Evolutionary conservation across 495 filamentous ascomycete species (phyloP).

Genomic region (Choiromyces venosus): DNA sequence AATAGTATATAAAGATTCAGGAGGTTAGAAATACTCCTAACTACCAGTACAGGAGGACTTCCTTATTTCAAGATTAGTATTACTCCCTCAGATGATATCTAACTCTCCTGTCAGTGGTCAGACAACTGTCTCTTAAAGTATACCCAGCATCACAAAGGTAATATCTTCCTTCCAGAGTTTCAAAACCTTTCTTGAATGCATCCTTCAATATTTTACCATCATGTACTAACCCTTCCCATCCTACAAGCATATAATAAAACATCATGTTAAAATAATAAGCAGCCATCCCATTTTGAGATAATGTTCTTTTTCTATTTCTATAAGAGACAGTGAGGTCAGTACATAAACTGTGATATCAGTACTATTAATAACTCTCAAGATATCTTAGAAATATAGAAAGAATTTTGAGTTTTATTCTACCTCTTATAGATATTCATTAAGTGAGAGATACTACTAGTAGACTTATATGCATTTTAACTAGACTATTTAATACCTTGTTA

Average conservation of each 20-base stretch:
- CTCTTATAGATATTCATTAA: background rate
- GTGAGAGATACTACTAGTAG: no score
- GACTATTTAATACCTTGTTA: background rate
- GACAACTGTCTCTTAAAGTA: background rate
- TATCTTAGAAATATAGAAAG: slow-evolving; percentile 27
- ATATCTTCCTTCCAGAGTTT: slow-evolving; percentile 6
- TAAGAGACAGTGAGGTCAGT: no score
- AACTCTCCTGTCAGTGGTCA: slow-evolving; percentile 9
- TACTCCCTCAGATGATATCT: slow-evolving; percentile 12
- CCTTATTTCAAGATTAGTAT: no score
- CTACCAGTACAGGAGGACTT: no score
- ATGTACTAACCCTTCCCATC: slow-evolving; percentile 20
- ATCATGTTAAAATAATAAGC: slow-evolving; percentile 13
- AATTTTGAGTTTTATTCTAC: background rate
- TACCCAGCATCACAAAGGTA: slow-evolving; percentile 26
- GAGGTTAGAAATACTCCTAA: no score
- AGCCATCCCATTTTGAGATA: slow-evolving; percentile 14
- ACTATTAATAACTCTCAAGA: slow-evolving; percentile 18
- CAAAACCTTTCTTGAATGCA: slow-evolving; percentile 5
- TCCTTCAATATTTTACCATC: slow-evolving; percentile 8
- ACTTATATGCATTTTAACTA: no score
- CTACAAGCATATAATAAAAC: slow-evolving; percentile 16
- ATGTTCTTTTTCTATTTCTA: no score
- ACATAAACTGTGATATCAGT: slow-evolving; percentile 26
- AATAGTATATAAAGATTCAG: no score